Evolutionary conservation across 2,329 filamentous ascomycete genomes (phyloP), one percentile per base, ranked within the genome.

Genomic region (Nothophaeocryptopus gaeumannii): DNA sequence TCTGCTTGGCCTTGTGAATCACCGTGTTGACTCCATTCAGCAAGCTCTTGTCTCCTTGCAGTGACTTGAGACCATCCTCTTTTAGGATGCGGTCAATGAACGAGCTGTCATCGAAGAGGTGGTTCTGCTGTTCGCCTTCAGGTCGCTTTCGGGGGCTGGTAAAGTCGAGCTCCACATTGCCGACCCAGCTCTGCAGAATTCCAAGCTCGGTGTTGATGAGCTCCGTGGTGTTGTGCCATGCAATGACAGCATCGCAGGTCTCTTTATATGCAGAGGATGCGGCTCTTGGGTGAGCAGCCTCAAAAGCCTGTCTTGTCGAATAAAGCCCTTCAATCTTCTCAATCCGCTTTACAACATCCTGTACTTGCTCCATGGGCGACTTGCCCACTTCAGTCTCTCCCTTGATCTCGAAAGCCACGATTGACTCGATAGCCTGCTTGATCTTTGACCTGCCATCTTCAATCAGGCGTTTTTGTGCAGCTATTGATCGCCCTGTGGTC

Each of bases 201-300:
- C 84, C 84, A 51, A 99, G 80, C 69, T 99, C 89, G 2, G 89
- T 96, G 68, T 95, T 96, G 77, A 99, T 97, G 65, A 96, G 83
- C 66, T 92, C 85, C 30, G 91, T 96, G 44, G 91, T 96, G 70
- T 97, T 99, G 76, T 96, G 86, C 93, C 93, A 99, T 2, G 92
- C 85, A 54, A 96, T 83, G 58, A 99, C 86, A 41, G 92, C 86
- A 66, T 95, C 88, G 63, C 87, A 93, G 26, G 89, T 89, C 54
- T 91, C 85, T 54, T 81, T 78, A 71, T 91, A 99, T 29, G 84
- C 80, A 29, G 82, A 78, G 1, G 90, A 95, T 26, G 82, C 84
- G 45, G 89, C 88, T 35, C 85, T 75, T 16, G 89, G 86, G 67
- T 96, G 87, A 15, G 86, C 86, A 2, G 76, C 70, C 55, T 87